These are phyloP conservation scores for Trichosanthes cucumerina DNA, from an alignment of 306 rosid species.

Conservation along the genomic window DNA sequence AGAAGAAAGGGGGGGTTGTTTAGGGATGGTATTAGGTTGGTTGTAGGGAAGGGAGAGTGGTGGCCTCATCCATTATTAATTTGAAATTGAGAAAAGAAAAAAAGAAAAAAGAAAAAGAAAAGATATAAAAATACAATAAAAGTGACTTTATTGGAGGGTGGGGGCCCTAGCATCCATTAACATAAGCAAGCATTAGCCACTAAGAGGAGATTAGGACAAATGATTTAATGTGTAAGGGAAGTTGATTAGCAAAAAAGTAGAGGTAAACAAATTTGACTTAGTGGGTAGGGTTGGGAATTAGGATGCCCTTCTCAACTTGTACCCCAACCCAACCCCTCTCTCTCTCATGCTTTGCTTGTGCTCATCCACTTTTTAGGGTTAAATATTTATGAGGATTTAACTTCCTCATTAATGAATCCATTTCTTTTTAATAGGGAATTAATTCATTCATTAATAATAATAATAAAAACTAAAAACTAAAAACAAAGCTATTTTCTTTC, in stretches of 20 bases:
- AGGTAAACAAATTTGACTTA: slow-evolving; percentile 32
- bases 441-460: too few relatives aligned
- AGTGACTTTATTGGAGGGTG: slow-evolving; percentile 69
- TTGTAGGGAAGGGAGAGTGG: slow-evolving; percentile 8
- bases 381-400: background rate
- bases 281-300: slow-evolving; percentile 46
- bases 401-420: background rate
- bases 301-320: slow-evolving; percentile 72
- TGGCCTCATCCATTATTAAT: slow-evolving; percentile 12
- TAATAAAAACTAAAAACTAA: too few relatives aligned
- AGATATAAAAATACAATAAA: background rate
- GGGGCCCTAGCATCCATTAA: slow-evolving; percentile 61
- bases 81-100: background rate
- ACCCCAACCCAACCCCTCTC: slow-evolving; percentile 8
- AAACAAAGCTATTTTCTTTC: background rate
- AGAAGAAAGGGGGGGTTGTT: background rate
- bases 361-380: slow-evolving; percentile 6
- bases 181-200: slow-evolving; percentile 52
- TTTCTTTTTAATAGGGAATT: background rate
- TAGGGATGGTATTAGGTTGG: background rate
- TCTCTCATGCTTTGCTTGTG: slow-evolving; percentile 10
- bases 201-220: slow-evolving; percentile 64
- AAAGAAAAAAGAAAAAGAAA: background rate
- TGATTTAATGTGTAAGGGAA: slow-evolving; percentile 60
- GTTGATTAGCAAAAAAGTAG: slow-evolving; percentile 38